Evolutionary conservation across 306 rosid genomes (phyloP).

Genomic region (Delonix regia): DNA sequence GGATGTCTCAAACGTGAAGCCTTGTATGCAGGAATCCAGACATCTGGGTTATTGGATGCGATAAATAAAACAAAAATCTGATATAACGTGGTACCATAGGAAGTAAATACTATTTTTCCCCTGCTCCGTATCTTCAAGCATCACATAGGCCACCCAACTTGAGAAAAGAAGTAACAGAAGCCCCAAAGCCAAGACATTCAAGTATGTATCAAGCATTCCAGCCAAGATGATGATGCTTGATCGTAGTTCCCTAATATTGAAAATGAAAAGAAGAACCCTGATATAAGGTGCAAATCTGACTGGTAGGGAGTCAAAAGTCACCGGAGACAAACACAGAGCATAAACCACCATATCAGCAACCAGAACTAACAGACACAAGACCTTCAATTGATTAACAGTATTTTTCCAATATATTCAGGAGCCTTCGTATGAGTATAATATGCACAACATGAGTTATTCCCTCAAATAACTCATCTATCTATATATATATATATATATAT

Average conservation of each 20-base stretch:
- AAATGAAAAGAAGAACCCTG: slow-evolving; percentile 81
- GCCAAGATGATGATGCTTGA: slow-evolving; percentile 64
- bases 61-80: slow-evolving; percentile 87
- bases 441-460: no score
- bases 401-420: no score
- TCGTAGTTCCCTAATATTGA: slow-evolving; percentile 86
- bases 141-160: slow-evolving; percentile 93
- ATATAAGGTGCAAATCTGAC: slow-evolving; percentile 92
- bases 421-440: no score
- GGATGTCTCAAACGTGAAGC: no score
- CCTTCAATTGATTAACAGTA: no score
- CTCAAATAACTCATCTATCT: no score
- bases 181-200: slow-evolving; percentile 82
- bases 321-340: slow-evolving; percentile 69
- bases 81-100: slow-evolving; percentile 76
- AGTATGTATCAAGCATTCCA: slow-evolving; percentile 93
- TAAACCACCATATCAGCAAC: slow-evolving; percentile 78
- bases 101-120: slow-evolving; percentile 82
- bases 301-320: slow-evolving; percentile 76
- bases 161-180: slow-evolving; percentile 89
- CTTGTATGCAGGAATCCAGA: slow-evolving; percentile 99
- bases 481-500: no score
- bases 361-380: slow-evolving; percentile 58
- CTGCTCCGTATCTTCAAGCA: slow-evolving; percentile 90
- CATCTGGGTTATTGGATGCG: slow-evolving; percentile 95